Conservation (phyloP, 805 yeast species). For the Hanseniaspora guilliermondii region DNA sequence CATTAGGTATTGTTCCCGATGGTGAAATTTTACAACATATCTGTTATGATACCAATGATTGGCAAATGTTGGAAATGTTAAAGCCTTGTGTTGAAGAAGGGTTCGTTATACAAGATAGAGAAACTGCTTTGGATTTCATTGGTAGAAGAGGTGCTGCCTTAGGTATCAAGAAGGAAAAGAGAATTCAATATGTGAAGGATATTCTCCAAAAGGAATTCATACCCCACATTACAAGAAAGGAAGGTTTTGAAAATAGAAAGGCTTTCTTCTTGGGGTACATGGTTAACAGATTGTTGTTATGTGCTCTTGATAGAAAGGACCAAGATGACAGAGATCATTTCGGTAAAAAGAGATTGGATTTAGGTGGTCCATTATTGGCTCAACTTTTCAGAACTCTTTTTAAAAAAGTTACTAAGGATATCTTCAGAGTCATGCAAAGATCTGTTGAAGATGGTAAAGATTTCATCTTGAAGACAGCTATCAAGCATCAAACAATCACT, state of each 20-base stretch:
- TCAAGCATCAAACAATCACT: constrained; percentile 91
- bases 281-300: constrained; percentile 86
- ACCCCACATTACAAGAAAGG: constrained; percentile 95
- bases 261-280: constrained; percentile 96
- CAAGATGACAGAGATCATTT: constrained; percentile 99
- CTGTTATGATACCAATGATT: constrained; percentile 92
- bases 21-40: constrained; percentile 97
- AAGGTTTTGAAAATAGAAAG: constrained; percentile 92
- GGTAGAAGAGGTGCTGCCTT: constrained; percentile 97
- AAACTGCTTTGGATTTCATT: constrained; percentile 92
- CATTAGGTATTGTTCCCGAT: constrained; percentile 95
- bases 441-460: constrained; percentile 97
- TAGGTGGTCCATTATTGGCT: constrained; percentile 96
- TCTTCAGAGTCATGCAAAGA: constrained; percentile 95
- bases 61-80: constrained; percentile 99
- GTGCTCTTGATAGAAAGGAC: constrained; percentile 94
- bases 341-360: constrained; percentile 94
- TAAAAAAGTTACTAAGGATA: constrained; percentile 90
- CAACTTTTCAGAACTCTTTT: constrained; percentile 87
- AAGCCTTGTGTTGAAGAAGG: constrained; percentile 99
- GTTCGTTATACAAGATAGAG: constrained; percentile 93
- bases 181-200: constrained; percentile 96
- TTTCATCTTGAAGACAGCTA: constrained; percentile 91
- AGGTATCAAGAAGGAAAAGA: constrained; percentile 93
- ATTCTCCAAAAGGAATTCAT: constrained; percentile 89